phyloP scores from a whole-genome alignment of 2,329 filamentous ascomycete species.

The Ustulina deusta region DNA sequence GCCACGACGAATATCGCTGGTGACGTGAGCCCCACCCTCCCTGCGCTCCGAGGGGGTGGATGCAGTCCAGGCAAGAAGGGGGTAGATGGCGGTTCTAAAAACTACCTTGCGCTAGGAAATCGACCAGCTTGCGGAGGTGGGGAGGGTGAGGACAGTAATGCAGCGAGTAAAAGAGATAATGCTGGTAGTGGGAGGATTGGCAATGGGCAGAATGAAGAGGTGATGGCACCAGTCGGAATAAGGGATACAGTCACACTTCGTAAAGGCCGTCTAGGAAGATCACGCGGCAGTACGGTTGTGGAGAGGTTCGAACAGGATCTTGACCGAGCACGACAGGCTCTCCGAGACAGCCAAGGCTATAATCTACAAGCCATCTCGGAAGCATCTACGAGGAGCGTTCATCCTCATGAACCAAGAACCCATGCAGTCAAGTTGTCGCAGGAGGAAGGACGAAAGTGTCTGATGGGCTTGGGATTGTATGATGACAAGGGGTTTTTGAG shows the following conservation, averaged over 20 bases:
- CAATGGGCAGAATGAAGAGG: conserved; percentile 4
- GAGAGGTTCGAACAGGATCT: conserved; percentile 40
- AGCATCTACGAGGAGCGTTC: conserved; percentile 5
- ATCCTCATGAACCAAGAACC: conserved; percentile 25
- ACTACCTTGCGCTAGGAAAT: conserved; percentile 62
- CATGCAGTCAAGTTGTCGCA: conserved; percentile 39
- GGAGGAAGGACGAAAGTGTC: conserved; percentile 31
- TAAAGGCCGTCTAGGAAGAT: conserved; percentile 21
- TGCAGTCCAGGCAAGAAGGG: conserved; percentile 53
- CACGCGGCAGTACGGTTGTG: conserved; percentile 42
- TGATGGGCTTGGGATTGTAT: conserved; percentile 44
- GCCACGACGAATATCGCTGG: conserved; percentile 48
- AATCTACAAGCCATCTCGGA: conserved; percentile 28
- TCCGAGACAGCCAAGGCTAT: conserved; percentile 31
- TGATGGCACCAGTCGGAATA: background rate
- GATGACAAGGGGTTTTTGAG: conserved; percentile 46
- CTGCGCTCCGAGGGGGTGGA: conserved; percentile 54
- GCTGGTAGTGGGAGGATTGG: background rate
- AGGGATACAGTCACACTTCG: conserved; percentile 12
- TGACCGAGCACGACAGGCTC: conserved; percentile 30
- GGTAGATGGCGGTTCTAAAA: conserved; percentile 55
- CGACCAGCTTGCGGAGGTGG: conserved; percentile 7
- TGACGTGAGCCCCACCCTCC: conserved; percentile 54
- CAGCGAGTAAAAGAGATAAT: background rate
- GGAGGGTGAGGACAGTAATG: background rate